A percentile compares a stretch with the other conserved stretches of the same genome.
phyloP scores from a whole-genome alignment of 371 early-diverging fungal genomes.

The Sporodiniella umbellata region DNA sequence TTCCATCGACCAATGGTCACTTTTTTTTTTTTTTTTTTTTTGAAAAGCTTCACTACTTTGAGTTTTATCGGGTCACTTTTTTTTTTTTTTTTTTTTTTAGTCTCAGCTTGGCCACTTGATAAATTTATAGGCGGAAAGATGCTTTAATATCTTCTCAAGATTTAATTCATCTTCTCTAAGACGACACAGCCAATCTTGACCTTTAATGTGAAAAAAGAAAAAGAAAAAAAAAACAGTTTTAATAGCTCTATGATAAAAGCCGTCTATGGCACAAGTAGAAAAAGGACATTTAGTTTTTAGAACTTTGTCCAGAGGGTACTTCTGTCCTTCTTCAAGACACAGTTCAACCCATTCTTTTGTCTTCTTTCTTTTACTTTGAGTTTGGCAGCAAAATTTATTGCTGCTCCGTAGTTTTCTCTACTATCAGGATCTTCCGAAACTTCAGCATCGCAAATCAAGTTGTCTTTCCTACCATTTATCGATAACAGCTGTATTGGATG shows the following conservation, averaged over 20 bases:
- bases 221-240: slow-evolving; percentile 11
- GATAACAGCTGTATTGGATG: slow-evolving; percentile 1
- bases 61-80: too few relatives aligned
- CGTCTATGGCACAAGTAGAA: background rate
- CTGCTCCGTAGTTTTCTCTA: background rate
- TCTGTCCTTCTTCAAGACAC: slow-evolving; percentile 2
- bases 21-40: too few relatives aligned
- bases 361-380: slow-evolving; percentile 4
- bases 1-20: too few relatives aligned
- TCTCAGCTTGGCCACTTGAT: too few relatives aligned
- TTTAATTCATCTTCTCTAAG: slow-evolving; percentile 5
- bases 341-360: background rate
- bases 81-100: too few relatives aligned
- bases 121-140: slow-evolving; percentile 7
- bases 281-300: background rate
- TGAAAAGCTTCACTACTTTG: too few relatives aligned
- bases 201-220: slow-evolving; percentile 3
- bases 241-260: slow-evolving; percentile 4
- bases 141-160: slow-evolving; percentile 3
- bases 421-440: background rate
- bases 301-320: background rate
- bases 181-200: slow-evolving; percentile 1
- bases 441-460: slow-evolving; percentile 1
- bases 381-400: slow-evolving; percentile 2
- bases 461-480: background rate